Conservation (phyloP, 768 basidiomycete genomes). For the Phlebiopsis flavidoalba region DNA sequence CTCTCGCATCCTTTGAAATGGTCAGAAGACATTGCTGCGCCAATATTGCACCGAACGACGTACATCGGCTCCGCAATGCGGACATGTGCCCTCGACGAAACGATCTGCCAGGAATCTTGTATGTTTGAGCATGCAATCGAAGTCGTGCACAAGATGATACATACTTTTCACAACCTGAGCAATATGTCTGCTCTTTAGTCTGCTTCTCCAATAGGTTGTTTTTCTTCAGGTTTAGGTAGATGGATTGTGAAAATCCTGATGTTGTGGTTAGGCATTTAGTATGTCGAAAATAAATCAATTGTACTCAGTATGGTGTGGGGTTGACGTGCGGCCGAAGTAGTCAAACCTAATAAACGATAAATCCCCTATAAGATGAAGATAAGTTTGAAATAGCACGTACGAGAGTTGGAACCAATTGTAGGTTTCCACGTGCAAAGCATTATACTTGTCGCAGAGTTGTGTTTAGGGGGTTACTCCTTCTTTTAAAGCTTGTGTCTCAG, state of each 20-base stretch:
- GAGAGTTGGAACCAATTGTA: conserved; percentile 98
- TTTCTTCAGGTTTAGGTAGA: conserved; percentile 80
- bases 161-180: conserved; percentile 84
- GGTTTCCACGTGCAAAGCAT: conserved; percentile 82
- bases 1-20: conserved; percentile 78
- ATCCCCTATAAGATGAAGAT: neutral
- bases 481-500: conserved; percentile 94
- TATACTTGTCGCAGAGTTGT: conserved; percentile 87
- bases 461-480: conserved; percentile 74
- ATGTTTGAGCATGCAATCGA: conserved; percentile 9
- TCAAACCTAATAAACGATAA: conserved; percentile 63
- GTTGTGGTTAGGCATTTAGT: neutral
- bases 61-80: conserved; percentile 84
- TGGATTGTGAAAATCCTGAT: conserved; percentile 83
- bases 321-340: conserved; percentile 93
- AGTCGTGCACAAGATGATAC: conserved; percentile 13
- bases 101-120: conserved; percentile 90
- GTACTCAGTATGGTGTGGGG: conserved; percentile 86
- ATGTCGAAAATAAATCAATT: conserved; percentile 14
- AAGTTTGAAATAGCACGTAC: conserved; percentile 32
- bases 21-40: neutral
- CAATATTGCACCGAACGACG: conserved; percentile 16
- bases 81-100: conserved; percentile 97
- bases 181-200: conserved; percentile 90
- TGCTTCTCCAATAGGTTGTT: conserved; percentile 77